phyloP scores from a whole-genome alignment of 768 basidiomycete species.

The Lactarius akahatsu region DNA sequence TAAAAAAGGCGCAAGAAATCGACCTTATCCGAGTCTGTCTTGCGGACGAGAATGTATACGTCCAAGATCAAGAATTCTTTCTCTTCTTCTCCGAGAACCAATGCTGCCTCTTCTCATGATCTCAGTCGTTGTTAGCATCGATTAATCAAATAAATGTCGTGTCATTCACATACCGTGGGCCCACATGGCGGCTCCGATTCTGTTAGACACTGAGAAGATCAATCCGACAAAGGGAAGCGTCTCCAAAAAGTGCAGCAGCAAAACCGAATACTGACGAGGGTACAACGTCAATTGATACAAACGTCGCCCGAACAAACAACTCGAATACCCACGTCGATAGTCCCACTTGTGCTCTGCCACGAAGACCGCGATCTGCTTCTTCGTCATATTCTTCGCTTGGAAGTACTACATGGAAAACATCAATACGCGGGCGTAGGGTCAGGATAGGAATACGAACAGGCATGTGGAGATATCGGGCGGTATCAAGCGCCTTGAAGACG shows the following conservation, averaged over 20 bases:
- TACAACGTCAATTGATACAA: background rate
- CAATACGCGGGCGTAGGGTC: background rate
- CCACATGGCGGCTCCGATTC: conserved; percentile 95
- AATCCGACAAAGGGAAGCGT: conserved; percentile 78
- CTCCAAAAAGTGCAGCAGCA: conserved; percentile 75
- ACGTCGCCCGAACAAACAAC: background rate
- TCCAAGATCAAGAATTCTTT: background rate
- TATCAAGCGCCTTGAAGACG: conserved; percentile 64
- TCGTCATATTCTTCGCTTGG: conserved; percentile 76
- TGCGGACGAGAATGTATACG: background rate
- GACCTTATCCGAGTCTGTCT: too few species aligned
- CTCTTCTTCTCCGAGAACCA: conserved; percentile 41
- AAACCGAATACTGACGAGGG: conserved; percentile 73
- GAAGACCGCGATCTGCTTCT: conserved; percentile 65
- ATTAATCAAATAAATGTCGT: background rate
- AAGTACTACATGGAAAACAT: conserved; percentile 59
- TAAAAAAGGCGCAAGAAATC: too few species aligned
- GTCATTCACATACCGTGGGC: conserved; percentile 55
- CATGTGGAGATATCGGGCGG: conserved; percentile 64
- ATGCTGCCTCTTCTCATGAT: conserved; percentile 58
- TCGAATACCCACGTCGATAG: conserved; percentile 57
- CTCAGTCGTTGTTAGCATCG: conserved; percentile 30
- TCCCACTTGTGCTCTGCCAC: conserved; percentile 90
- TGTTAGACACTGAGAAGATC: conserved; percentile 79
- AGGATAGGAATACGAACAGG: conserved; percentile 45